Conservation (phyloP, 2,329 filamentous ascomycete species). For the Botrytis byssoidea region DNA sequence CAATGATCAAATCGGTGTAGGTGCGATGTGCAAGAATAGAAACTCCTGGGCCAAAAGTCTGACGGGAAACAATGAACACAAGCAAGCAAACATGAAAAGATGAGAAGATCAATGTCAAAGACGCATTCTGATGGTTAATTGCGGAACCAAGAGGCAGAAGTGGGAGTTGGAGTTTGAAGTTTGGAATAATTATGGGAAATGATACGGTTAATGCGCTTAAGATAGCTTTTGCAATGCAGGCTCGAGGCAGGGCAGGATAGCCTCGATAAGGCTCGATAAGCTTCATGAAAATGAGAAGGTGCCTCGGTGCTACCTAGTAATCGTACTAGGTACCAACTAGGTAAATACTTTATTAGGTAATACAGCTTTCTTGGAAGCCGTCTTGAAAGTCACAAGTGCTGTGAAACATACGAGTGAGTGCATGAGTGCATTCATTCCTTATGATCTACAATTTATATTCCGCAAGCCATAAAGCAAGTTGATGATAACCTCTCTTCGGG, state of each 20-base stretch:
- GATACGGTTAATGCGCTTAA: slow-evolving; percentile 8
- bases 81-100: neutral
- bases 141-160: neutral
- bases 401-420: slow-evolving; percentile 12
- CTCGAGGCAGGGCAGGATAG: neutral
- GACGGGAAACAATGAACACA: neutral
- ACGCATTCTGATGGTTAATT: neutral
- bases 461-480: neutral
- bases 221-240: neutral
- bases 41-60: neutral
- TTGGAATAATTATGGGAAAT: neutral
- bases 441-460: neutral
- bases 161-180: neutral
- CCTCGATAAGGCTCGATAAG: slow-evolving; percentile 8
- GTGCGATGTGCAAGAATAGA: neutral
- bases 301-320: neutral
- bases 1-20: neutral
- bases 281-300: neutral
- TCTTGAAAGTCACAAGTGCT: slow-evolving; percentile 10
- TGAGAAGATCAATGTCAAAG: neutral
- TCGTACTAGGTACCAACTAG: no score
- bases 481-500: neutral
- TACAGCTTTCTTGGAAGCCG: neutral
- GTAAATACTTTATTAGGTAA: neutral
- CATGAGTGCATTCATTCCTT: slow-evolving; percentile 3